Percentiles rank a stretch among this genome's conserved stretches.
phyloP scores from a whole-genome alignment of 1,284 basidiomycete species.

The Porphyrellus sp. region DNA sequence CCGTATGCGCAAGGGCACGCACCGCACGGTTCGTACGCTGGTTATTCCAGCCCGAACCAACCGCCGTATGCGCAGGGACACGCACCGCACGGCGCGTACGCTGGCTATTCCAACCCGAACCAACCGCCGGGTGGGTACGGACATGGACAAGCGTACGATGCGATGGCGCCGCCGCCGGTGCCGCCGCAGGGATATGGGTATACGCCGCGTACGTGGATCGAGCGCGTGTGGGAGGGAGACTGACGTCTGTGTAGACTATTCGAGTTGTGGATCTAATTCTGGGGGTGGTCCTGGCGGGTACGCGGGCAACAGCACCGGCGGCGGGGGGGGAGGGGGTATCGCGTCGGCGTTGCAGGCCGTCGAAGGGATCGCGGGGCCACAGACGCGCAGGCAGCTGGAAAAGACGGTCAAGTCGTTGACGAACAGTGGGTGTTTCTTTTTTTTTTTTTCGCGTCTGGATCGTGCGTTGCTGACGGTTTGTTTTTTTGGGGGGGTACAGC shows the following conservation, averaged over 20 bases:
- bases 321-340: neutral
- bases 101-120: neutral
- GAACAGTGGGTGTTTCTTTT: slow-evolving; percentile 11
- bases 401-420: slow-evolving; percentile 19
- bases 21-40: neutral
- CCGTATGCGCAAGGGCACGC: neutral
- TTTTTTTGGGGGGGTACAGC: no score
- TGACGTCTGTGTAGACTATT: neutral
- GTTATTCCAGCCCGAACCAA: neutral
- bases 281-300: neutral
- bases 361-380: slow-evolving; percentile 28
- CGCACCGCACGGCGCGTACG: neutral
- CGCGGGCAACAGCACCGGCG: neutral
- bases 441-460: neutral
- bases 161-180: neutral
- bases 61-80: neutral
- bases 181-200: slow-evolving; percentile 13
- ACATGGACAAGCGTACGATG: neutral
- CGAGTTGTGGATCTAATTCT: slow-evolving; percentile 10
- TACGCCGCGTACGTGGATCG: slow-evolving; percentile 13
- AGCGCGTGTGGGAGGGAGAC: neutral
- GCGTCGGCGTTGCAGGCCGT: slow-evolving; percentile 22
- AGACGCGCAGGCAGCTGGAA: slow-evolving; percentile 24
- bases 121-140: neutral
- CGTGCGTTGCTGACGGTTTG: neutral